Evolutionary conservation across 345 rosid species (phyloP), one percentile per base, ranked within the genome.

Genomic region (Lepidium didymum): DNA sequence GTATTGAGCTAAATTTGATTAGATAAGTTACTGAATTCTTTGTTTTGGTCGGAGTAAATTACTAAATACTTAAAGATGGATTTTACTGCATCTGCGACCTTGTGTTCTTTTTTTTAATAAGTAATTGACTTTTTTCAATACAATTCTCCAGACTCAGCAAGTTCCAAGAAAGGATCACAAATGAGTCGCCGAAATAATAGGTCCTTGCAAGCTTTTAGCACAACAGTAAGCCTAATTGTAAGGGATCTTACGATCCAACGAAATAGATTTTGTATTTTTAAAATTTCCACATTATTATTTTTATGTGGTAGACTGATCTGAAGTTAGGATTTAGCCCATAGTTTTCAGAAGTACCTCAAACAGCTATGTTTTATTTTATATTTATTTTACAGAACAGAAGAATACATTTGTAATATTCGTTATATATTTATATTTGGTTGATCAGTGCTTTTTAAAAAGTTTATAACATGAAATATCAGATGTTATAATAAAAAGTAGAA

Each of bases 131-230:
- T 42, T 62, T 62, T 71, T 19, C 23, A 44, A 53, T 11, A 43
- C 55, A 61, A 62, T 44, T 43, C 47, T 53, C 61, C 54, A 21
- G 34, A 8, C 10, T 15, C 21, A 62, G 47, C 63, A 54, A 71
- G 69, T 45, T 63, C 69, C 62, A 53, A 35, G 16, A 42, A 53
- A 11, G 15, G 14, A 70, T 52, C 54, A 40, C 41, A 31, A 33
- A 34, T 45, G 66, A 27, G 67, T 47, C 59, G 59, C 67, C 59
- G 41, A 44, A 53, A 62, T 44, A 71, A 71, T 71, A 53, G 75
- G 63, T 25, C 69, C 27, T 27, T 46, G 56, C 58, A 72, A 43
- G 63, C 49, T 44, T 62, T 54, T 54, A 62, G 35, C 55, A 44
- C 56, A 71, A 36, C 42, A 71, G 63, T 25, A 62, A 55, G 36